Percentiles rank a stretch among this genome's conserved stretches.
Conservation (phyloP, 768 basidiomycete species). For the Guyanaporus albipodus region DNA sequence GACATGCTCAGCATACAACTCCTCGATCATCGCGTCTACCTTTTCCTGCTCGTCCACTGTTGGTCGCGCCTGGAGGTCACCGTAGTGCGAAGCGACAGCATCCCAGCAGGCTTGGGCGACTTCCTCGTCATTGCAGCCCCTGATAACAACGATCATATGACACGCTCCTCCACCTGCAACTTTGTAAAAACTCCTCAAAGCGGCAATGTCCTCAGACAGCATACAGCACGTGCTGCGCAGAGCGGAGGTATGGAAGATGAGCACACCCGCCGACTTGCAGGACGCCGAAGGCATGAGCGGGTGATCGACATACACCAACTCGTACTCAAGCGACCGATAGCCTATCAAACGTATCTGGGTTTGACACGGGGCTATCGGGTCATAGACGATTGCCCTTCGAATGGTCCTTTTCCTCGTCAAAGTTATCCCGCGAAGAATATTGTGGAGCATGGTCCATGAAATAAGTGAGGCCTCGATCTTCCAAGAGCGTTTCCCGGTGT, state of each 20-base stretch:
- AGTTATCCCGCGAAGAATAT: background rate
- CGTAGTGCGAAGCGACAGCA: background rate
- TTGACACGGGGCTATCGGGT: no score
- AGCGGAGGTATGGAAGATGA: background rate
- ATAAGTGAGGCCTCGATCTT: background rate
- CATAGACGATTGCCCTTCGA: constrained; percentile 3
- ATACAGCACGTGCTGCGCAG: background rate
- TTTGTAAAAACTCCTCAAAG: background rate
- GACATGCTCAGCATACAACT: background rate
- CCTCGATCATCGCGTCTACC: background rate
- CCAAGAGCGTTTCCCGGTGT: background rate
- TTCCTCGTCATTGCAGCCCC: background rate
- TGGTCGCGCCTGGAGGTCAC: background rate
- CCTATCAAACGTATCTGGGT: no score
- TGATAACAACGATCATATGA: background rate
- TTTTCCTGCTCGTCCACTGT: background rate
- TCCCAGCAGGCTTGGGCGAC: background rate
- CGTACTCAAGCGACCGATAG: background rate
- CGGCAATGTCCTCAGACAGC: background rate
- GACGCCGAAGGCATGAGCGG: no score
- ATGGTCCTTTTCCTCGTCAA: background rate
- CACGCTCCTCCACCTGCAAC: background rate
- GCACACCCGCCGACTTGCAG: background rate
- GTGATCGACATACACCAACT: background rate
- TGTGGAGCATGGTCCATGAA: background rate